A percentile compares a stretch with the other conserved stretches of the same genome.
These are phyloP conservation scores for Perilla frutescens DNA, from an alignment of 257 asterid species.

Conservation along the genomic window DNA sequence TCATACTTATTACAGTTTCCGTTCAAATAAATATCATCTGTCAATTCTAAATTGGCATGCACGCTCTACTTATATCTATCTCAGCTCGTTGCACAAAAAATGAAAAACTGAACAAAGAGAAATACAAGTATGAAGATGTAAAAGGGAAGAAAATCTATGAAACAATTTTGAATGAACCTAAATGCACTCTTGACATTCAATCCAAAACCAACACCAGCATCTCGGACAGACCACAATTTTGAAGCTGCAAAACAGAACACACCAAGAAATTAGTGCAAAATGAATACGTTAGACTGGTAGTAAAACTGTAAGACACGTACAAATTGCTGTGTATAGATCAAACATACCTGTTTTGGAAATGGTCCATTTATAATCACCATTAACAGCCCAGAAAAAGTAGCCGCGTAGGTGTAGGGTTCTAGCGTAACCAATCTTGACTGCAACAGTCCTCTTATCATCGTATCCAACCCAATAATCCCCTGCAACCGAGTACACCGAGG, in stretches of 20 bases:
- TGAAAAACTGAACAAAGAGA: too few relatives aligned
- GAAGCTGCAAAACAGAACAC: conserved; percentile 49
- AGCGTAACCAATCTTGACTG: conserved; percentile 58
- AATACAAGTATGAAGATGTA: too few relatives aligned
- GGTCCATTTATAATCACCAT: conserved; percentile 61
- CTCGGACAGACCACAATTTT: conserved; percentile 44
- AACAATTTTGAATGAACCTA: neutral
- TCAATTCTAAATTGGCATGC: too few relatives aligned
- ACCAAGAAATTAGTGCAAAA: neutral
- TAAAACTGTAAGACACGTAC: too few relatives aligned
- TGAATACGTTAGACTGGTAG: neutral
- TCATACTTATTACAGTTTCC: too few relatives aligned
- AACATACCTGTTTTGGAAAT: conserved; percentile 63
- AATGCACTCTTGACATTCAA: neutral
- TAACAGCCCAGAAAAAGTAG: conserved; percentile 80
- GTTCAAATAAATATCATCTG: neutral
- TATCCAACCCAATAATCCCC: conserved; percentile 79
- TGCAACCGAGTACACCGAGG: conserved; percentile 69
- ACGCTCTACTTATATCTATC: too few relatives aligned
- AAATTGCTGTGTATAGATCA: neutral
- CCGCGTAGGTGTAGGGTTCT: conserved; percentile 59
- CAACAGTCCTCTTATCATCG: conserved; percentile 56
- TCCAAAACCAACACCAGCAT: neutral
- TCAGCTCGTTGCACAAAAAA: too few relatives aligned
- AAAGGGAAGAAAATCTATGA: too few relatives aligned